phyloP scores from a whole-genome alignment of 495 filamentous ascomycete species.

The Penicillium goetzii region DNA sequence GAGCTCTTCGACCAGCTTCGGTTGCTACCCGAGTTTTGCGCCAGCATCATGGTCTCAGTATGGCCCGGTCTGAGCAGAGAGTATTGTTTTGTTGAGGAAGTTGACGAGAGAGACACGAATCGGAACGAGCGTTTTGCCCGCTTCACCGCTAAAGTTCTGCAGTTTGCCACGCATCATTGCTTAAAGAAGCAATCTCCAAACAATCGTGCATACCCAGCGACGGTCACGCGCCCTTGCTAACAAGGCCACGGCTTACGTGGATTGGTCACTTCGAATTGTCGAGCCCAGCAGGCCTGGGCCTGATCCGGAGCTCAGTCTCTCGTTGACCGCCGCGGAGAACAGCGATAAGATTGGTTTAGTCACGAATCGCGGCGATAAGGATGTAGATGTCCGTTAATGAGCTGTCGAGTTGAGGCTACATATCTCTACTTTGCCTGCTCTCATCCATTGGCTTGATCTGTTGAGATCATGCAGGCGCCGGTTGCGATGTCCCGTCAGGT shows the following conservation, averaged over 20 bases:
- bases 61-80: not conserved
- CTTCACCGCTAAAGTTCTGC: constrained; percentile 8
- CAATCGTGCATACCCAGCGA: not conserved
- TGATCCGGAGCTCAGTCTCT: not conserved
- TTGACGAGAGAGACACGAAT: not conserved
- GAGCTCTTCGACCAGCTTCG: not conserved
- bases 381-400: not conserved
- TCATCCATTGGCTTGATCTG: not conserved
- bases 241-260: not conserved
- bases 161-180: not conserved
- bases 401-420: not conserved
- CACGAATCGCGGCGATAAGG: not conserved
- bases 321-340: constrained; percentile 2
- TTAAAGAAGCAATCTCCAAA: constrained; percentile 6
- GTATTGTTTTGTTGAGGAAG: no score
- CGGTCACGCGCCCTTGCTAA: not conserved
- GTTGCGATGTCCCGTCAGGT: not conserved
- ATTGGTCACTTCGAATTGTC: constrained; percentile 3
- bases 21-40: not conserved
- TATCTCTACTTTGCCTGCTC: not conserved
- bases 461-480: not conserved
- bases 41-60: not conserved
- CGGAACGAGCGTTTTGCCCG: not conserved
- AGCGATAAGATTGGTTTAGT: not conserved
- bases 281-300: not conserved